Percentiles rank a stretch among this genome's conserved stretches.
Evolutionary conservation across 1,284 basidiomycete species (phyloP).

Genomic region (Melampsora larici-populina): DNA sequence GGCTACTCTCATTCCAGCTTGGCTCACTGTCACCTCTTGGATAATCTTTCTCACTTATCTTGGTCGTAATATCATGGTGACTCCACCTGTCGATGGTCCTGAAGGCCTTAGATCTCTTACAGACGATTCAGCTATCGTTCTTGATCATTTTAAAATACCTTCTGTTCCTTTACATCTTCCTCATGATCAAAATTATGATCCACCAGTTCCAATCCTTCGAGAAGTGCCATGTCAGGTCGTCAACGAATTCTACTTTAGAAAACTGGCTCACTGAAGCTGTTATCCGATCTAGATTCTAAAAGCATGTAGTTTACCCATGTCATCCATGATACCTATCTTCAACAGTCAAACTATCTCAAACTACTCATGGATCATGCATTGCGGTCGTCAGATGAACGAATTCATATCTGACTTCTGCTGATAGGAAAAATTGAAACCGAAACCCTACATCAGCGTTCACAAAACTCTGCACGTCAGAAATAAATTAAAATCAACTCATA

Average conservation of each 20-base stretch:
- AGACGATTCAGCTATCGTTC: constrained; percentile 7
- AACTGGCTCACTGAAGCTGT: neutral
- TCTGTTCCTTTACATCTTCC: neutral
- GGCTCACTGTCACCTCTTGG: constrained; percentile 32
- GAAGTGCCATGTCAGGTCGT: constrained; percentile 36
- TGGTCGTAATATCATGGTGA: constrained; percentile 7
- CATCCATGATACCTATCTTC: too few species aligned
- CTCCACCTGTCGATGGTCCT: constrained; percentile 20
- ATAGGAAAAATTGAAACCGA: too few species aligned
- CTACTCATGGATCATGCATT: too few species aligned
- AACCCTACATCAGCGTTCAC: too few species aligned
- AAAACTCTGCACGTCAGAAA: too few species aligned
- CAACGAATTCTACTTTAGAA: constrained; percentile 30
- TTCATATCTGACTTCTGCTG: too few species aligned
- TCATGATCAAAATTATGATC: neutral
- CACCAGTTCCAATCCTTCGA: constrained; percentile 27
- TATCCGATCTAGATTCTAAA: too few species aligned
- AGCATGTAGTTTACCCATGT: too few species aligned
- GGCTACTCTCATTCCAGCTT: constrained; percentile 12
- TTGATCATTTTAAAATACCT: neutral
- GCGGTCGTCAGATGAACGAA: too few species aligned
- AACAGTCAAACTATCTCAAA: too few species aligned
- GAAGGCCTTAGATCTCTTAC: constrained; percentile 10
- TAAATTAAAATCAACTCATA: too few species aligned
- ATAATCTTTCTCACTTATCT: constrained; percentile 13